Evolutionary conservation across 305 asterid genomes (phyloP).

Genomic region (Withania somnifera): DNA sequence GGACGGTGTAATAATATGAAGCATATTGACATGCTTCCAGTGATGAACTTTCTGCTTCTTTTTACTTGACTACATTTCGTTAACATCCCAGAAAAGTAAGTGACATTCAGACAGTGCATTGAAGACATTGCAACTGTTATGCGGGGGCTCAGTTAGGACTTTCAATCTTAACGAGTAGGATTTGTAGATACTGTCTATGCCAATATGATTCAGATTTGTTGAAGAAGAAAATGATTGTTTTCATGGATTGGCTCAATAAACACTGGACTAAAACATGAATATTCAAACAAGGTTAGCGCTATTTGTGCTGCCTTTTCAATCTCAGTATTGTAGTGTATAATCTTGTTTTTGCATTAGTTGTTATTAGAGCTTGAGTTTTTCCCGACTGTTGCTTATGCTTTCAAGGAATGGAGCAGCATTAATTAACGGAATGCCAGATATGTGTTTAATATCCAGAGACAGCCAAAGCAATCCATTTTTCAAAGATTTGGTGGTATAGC

Average conservation of each 20-base stretch:
- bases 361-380: background rate
- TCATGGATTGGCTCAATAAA: background rate
- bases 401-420: background rate
- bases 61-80: background rate
- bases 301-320: background rate
- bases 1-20: background rate
- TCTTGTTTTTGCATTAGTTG: background rate
- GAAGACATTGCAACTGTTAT: background rate
- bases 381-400: background rate
- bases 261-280: background rate
- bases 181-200: background rate
- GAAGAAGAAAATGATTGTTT: background rate
- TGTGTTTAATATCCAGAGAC: background rate
- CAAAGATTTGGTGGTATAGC: background rate
- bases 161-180: background rate
- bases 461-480: background rate
- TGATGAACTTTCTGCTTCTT: background rate
- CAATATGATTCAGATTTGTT: background rate
- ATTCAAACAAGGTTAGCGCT: background rate
- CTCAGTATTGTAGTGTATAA: background rate
- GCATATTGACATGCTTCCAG: background rate
- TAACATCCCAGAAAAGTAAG: background rate
- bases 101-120: background rate
- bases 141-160: background rate
- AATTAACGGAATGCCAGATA: background rate